These are phyloP conservation scores for Zanthoxylum bungeanum DNA, from an alignment of 345 rosid genomes.

Conservation along the genomic window DNA sequence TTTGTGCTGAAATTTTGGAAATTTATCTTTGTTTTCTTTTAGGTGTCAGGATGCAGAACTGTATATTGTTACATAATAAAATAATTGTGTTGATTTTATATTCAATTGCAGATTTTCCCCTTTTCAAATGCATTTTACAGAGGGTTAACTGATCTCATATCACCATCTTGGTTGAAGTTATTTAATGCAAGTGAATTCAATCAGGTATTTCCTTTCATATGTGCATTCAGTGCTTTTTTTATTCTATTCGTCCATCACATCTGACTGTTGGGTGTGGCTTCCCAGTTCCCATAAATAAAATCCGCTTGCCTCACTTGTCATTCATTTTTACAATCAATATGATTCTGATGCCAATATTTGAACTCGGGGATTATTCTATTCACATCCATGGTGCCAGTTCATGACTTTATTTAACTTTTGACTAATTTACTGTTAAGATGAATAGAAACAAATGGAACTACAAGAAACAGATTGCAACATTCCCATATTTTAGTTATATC, in stretches of 20 bases:
- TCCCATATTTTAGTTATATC: neutral
- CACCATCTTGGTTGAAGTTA: constrained; percentile 87
- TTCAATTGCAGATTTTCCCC: constrained; percentile 72
- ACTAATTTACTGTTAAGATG: neutral
- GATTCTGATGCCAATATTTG: neutral
- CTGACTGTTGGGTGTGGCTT: neutral
- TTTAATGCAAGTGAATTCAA: constrained; percentile 94
- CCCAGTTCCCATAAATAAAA: neutral
- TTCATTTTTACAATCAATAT: neutral
- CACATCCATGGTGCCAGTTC: neutral
- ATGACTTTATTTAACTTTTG: neutral
- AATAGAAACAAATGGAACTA: neutral
- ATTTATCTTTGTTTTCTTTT: neutral
- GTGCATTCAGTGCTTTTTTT: constrained; percentile 1
- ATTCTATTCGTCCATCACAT: neutral
- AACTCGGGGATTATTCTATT: neutral
- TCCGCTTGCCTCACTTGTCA: neutral
- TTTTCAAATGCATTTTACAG: constrained; percentile 94
- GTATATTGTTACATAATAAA: neutral
- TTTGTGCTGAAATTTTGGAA: constrained; percentile 4
- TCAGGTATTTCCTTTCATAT: constrained; percentile 52
- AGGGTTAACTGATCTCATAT: constrained; percentile 86
- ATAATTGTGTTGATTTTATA: neutral
- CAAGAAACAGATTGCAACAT: neutral
- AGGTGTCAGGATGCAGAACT: neutral